phyloP scores from a whole-genome alignment of 148 eudicot genomes.

The Chenopodium album region DNA sequence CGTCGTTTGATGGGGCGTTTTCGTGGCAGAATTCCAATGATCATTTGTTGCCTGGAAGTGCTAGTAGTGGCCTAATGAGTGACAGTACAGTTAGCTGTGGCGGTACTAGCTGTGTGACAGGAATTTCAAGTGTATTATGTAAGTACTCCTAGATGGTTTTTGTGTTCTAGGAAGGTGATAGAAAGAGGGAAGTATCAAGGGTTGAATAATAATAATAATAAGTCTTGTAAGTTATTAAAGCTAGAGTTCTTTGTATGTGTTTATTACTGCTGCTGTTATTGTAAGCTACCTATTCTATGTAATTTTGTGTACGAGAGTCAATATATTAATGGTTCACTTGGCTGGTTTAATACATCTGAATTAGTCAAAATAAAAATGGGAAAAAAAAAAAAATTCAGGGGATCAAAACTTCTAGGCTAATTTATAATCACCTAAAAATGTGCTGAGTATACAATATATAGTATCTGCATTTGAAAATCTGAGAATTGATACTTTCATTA shows the following conservation, averaged over 20 bases:
- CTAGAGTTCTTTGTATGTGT: not conserved
- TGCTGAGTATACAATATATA: no score
- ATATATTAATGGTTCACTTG: not conserved
- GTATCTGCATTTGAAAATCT: no score
- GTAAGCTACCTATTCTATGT: not conserved
- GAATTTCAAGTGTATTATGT: constrained; percentile 33
- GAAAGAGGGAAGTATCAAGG: not conserved
- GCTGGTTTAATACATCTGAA: not conserved
- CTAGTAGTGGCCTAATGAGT: constrained; percentile 30
- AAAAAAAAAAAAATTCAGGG: no score
- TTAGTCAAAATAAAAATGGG: not conserved
- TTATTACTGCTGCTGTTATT: not conserved
- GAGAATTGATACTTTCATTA: no score
- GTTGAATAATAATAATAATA: constrained; percentile 11
- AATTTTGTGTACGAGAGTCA: not conserved
- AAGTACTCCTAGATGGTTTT: constrained; percentile 30
- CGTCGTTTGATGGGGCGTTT: constrained; percentile 32
- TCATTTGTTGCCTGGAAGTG: constrained; percentile 32
- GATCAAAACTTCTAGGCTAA: no score
- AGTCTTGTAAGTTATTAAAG: constrained; percentile 15
- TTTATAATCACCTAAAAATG: no score
- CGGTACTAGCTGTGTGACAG: constrained; percentile 39
- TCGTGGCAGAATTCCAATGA: constrained; percentile 33
- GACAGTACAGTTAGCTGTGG: constrained; percentile 16
- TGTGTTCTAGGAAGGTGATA: constrained; percentile 7